A percentile compares a stretch with the other conserved stretches of the same genome.
These are phyloP conservation scores for peach (Prunus persica) DNA, from an alignment of 306 rosid genomes.

Conservation along the genomic window Prunus_persica_NCBIv2 NC_034014.1:29923001-29923500, in stretches of 20 bases:
- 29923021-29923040: background rate
- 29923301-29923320: slow-evolving; percentile 90
- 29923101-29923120: background rate
- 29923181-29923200: slow-evolving; percentile 96
- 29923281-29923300: slow-evolving; percentile 6
- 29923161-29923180: slow-evolving; percentile 82
- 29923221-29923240: slow-evolving; percentile 3
- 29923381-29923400: slow-evolving; percentile 53
- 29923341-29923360: slow-evolving; percentile 79
- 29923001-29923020: background rate
- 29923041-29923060: background rate
- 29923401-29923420: slow-evolving; percentile 7
- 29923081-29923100: background rate
- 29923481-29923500: slow-evolving; percentile 10
- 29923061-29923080: background rate
- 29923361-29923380: slow-evolving; percentile 94
- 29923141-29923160: slow-evolving; percentile 45
- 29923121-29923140: slow-evolving; percentile 15
- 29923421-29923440: slow-evolving; percentile 1
- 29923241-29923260: slow-evolving; percentile 20
- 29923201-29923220: slow-evolving; percentile 30
- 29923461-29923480: background rate
- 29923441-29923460: slow-evolving; percentile 8
- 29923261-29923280: slow-evolving; percentile 12
- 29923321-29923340: slow-evolving; percentile 93